Conservation (phyloP, 768 basidiomycete species). For the Lentinus tigrinus region DNA sequence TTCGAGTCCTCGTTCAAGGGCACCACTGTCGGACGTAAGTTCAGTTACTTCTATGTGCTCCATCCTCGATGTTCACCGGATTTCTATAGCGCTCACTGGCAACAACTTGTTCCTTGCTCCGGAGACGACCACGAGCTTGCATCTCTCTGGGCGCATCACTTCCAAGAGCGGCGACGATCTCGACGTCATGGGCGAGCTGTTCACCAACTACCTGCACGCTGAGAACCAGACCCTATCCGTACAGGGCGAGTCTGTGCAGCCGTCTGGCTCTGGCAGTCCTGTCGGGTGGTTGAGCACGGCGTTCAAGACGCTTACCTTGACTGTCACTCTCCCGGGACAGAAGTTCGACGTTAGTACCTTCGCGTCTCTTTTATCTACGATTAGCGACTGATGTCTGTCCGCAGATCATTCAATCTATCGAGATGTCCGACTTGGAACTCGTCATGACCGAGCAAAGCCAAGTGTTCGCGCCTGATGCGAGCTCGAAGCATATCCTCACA, state of each 20-base stretch:
- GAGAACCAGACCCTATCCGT: constrained; percentile 61
- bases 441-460: constrained; percentile 50
- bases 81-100: constrained; percentile 49
- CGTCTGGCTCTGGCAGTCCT: constrained; percentile 41
- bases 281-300: constrained; percentile 70
- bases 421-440: constrained; percentile 55
- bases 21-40: constrained; percentile 60
- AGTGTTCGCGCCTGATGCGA: constrained; percentile 58
- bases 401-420: constrained; percentile 64
- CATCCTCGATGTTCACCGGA: neutral
- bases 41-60: neutral
- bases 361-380: neutral
- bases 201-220: constrained; percentile 63
- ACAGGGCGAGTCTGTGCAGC: constrained; percentile 59
- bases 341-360: constrained; percentile 42
- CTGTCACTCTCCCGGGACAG: constrained; percentile 63
- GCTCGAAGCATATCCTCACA: constrained; percentile 54
- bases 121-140: constrained; percentile 43
- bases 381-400: neutral
- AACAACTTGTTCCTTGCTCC: constrained; percentile 50
- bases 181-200: constrained; percentile 56
- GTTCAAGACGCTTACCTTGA: constrained; percentile 62
- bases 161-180: constrained; percentile 57
- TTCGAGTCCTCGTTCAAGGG: constrained; percentile 64
- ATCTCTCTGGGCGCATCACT: constrained; percentile 62